These are phyloP conservation scores for Calonectria hawksworthii DNA, from an alignment of 2,329 filamentous ascomycete species.

Conservation along the genomic window DNA sequence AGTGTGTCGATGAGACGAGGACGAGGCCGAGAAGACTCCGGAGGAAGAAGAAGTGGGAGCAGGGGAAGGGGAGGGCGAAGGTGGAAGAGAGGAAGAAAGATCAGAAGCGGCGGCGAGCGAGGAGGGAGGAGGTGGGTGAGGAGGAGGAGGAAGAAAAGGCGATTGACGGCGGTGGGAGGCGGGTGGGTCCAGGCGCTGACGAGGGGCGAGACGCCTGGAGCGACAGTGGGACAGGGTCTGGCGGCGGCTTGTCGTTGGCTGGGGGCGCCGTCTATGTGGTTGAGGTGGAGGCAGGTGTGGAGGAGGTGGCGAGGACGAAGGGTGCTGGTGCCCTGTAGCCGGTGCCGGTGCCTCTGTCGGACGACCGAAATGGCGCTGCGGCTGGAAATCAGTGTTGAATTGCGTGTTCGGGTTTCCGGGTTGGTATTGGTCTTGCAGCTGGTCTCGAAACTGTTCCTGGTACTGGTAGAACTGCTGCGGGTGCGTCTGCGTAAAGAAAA, in stretches of 20 bases:
- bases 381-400: constrained; percentile 14
- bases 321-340: constrained; percentile 26
- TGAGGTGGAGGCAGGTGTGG: constrained; percentile 34
- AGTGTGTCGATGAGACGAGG: constrained; percentile 34
- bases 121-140: constrained; percentile 43
- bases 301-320: constrained; percentile 36
- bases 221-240: constrained; percentile 45
- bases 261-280: constrained; percentile 40
- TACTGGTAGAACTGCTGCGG: constrained; percentile 9
- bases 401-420: constrained; percentile 8
- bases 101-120: constrained; percentile 41
- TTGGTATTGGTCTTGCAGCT: constrained; percentile 20
- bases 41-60: constrained; percentile 34
- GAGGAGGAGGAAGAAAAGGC: constrained; percentile 50
- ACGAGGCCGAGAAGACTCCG: constrained; percentile 28
- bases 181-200: constrained; percentile 46
- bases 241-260: constrained; percentile 45
- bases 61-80: constrained; percentile 34
- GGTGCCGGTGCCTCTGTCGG: constrained; percentile 19
- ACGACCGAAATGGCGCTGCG: constrained; percentile 18
- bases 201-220: constrained; percentile 41
- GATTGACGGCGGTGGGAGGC: constrained; percentile 43
- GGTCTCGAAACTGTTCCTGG: constrained; percentile 17
- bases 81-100: constrained; percentile 36
- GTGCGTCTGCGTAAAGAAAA: not conserved